Base-by-base conservation (phyloP, 1,139 yeast species). In the Blastobotrys persicus region DNA sequence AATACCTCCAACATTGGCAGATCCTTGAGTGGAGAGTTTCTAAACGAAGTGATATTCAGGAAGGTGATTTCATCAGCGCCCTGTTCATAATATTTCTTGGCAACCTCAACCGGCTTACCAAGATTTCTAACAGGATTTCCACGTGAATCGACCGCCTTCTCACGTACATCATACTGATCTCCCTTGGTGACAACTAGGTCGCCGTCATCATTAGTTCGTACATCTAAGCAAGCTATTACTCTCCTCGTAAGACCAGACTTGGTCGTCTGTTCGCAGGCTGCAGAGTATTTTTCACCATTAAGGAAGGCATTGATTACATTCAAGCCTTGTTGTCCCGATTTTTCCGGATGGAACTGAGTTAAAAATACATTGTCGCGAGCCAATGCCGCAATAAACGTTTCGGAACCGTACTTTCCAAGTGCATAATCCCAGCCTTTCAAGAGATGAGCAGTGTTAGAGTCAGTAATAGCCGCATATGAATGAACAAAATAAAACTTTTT, bases 21-120 rank as follows among this genome's bases (percentile, higher is more conserved):
- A 65, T 92, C 98, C 55, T 78, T 80, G 46, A 91, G 68, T 1
- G 98, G 98, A 16, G 95, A 87, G 67, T 91, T 88, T 65, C 98
- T 78, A 72, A 92, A 92, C 2, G 97, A 88, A 0, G 98, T 92
- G 58, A 92, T 92, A 65, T 92, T 92, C 59, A 92, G 76, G 61
- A 92, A 92, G 0, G 98, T 91, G 33, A 92, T 83, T 68, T 92
- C 98, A 65, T 92, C 98, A 0, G 98, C 98, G 17, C 98, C 98
- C 70, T 92, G 97, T 31, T 77, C 71, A 63, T 87, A 92, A 66
- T 92, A 92, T 60, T 82, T 81, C 53, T 88, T 85, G 2, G 98
- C 98, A 67, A 92, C 73, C 63, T 88, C 89, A 1, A 92, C 96
- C 1, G 98, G 98, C 66, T 92, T 92, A 20, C 98, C 98, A 51